Base-by-base conservation (phyloP, 2,329 filamentous ascomycete genomes). In the Pestalotiopsis sp. region DNA sequence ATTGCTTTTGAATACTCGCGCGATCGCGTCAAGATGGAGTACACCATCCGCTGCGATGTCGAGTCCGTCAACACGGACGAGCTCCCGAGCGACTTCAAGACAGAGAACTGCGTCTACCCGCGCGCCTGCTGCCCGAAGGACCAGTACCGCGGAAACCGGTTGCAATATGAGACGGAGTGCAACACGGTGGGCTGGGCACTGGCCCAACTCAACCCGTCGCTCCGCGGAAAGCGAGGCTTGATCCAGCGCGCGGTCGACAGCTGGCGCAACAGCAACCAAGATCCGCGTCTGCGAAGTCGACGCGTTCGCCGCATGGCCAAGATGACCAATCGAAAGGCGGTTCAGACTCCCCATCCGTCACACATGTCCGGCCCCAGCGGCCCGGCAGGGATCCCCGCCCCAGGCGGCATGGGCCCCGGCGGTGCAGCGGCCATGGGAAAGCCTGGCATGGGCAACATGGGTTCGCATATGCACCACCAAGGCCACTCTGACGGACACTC, bases 171-270 rank as follows among this genome's bases (percentile, higher is more conserved):
- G 84, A 98, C 94, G 17, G 96, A 99, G 83, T 99, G 96, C 87
- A 99, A 99, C 83, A 94, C 94, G 0, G 96, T 99, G n/a, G 96
- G 96, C n/a, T 99, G 96, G 96, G 95, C 95, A 13, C 83, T 99
- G 73, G 96, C 96, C 2, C 92, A 98, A 78, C 84, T 99, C 67
- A 99, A 99, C 80, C 91, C 94, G 7, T 92, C 93, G 69, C 87
- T 98, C 69, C 90, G 95, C 72, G 95, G 95, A 74, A 98, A 98
- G 86, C 90, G 96, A 74, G 96, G 96, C 7, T 86, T 99, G 70
- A 99, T 99, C 74, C 96, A 99, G 84, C 89, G 96, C 72, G 96
- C 96, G 2, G 96, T 99, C 59, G 96, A 99, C 82, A 98, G 95
- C 84, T 98, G 96, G 96, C 89, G 96, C 71, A 99, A 99, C 84